These are phyloP conservation scores for Acer negundo DNA, from an alignment of 345 rosid species.

Conservation along the genomic window DNA sequence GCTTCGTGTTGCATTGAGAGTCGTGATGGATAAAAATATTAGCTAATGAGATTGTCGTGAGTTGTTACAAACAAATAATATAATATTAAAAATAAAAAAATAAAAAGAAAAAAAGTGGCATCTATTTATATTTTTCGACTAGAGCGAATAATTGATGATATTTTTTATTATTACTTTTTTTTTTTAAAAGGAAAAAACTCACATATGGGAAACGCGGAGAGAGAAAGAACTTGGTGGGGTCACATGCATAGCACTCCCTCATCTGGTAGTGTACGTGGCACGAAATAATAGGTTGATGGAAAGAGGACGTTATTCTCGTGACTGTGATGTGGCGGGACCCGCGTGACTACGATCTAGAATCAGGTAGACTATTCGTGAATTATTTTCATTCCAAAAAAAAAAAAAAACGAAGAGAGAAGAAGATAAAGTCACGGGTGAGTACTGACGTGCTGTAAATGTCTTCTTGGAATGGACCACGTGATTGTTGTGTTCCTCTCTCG, in stretches of 20 bases:
- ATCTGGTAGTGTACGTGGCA: slow-evolving; percentile 17
- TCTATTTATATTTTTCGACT: too few relatives aligned
- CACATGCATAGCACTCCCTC: slow-evolving; percentile 5
- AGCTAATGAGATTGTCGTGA: too few relatives aligned
- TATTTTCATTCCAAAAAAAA: not conserved
- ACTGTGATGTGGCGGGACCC: slow-evolving; percentile 3
- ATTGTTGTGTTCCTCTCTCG: not conserved
- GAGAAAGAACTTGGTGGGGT: not conserved
- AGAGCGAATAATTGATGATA: not conserved
- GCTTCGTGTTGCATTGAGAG: too few relatives aligned
- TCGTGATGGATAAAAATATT: too few relatives aligned
- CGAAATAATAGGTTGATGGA: not conserved
- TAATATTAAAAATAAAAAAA: too few relatives aligned
- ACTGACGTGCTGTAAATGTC: not conserved
- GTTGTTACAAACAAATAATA: too few relatives aligned
- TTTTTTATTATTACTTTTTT: not conserved
- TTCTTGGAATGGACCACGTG: not conserved
- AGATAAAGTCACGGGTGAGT: not conserved
- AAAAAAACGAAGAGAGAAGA: too few relatives aligned
- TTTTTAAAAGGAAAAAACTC: too few relatives aligned
- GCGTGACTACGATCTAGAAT: not conserved
- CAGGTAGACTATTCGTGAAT: not conserved
- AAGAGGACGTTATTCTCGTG: slow-evolving; percentile 10
- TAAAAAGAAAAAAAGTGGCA: not conserved
- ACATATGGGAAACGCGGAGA: slow-evolving; percentile 34